Percentiles rank a stretch among this genome's conserved stretches.
phyloP scores from a whole-genome alignment of 495 filamentous ascomycete genomes.

The Aspergillus mulundensis region DNA sequence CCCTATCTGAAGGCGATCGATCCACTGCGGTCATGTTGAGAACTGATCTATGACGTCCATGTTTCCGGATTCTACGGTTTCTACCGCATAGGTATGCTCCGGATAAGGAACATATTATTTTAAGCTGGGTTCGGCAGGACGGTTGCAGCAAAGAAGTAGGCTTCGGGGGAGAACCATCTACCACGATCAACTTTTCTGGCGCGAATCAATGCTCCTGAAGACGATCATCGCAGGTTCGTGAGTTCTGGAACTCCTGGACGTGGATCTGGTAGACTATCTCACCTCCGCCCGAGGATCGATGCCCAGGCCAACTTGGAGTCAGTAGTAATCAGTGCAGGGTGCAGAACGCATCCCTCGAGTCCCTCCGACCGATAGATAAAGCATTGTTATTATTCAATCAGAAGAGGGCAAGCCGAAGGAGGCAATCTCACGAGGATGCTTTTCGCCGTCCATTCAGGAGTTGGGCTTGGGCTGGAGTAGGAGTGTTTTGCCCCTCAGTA shows the following conservation, averaged over 20 bases:
- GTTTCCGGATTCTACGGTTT: background rate
- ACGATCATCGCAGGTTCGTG: background rate
- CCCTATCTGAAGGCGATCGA: background rate
- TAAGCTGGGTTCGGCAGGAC: background rate
- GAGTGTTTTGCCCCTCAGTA: background rate
- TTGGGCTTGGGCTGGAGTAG: background rate
- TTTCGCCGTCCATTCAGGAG: background rate
- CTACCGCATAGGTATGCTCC: background rate
- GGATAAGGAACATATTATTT: background rate
- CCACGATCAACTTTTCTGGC: no score
- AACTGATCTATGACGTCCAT: background rate
- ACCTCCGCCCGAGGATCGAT: background rate
- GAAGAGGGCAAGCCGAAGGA: background rate
- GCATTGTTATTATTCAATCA: background rate
- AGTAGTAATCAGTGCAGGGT: background rate
- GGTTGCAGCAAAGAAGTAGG: background rate
- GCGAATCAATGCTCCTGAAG: background rate
- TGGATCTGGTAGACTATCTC: background rate
- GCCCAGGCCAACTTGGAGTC: background rate
- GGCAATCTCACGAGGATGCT: background rate
- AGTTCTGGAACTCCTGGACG: background rate
- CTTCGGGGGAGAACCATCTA: background rate
- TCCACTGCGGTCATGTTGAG: background rate
- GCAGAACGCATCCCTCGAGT: background rate
- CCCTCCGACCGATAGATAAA: background rate